Conservation (phyloP, 106 monocot species). For the Xerophyta viscosa region DNA sequence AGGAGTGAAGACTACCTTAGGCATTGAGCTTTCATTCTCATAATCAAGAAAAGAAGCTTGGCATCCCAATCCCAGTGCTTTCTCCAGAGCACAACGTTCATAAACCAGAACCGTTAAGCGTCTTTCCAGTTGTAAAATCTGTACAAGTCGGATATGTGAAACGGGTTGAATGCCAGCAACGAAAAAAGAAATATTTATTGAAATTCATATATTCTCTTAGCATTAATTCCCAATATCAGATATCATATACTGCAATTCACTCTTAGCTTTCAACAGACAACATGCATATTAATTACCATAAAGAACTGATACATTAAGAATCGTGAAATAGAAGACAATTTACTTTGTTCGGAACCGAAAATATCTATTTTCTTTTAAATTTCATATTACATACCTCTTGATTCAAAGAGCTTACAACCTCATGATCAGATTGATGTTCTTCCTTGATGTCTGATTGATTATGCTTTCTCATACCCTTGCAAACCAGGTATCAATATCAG, state of each 20-base stretch:
- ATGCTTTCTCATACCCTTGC: conserved; percentile 4
- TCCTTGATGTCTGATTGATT: background rate
- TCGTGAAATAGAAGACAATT: no score
- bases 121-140: conserved; percentile 84
- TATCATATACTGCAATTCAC: no score
- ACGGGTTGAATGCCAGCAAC: background rate
- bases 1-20: conserved; percentile 31
- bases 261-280: no score
- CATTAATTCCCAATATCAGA: no score
- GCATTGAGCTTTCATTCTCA: conserved; percentile 28
- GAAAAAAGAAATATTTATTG: background rate
- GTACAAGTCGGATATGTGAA: conserved; percentile 1
- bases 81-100: conserved; percentile 55
- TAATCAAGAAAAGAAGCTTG: conserved; percentile 24
- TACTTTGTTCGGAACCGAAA: no score
- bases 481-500: background rate
- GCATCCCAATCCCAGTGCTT: conserved; percentile 76
- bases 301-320: no score
- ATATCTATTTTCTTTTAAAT: background rate
- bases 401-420: conserved; percentile 2
- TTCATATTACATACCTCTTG: conserved; percentile 1
- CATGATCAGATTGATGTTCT: background rate
- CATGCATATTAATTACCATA: no score
- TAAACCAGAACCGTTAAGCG: conserved; percentile 57
- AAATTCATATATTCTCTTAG: no score